Evolutionary conservation across 108 stramenopile genomes (phyloP), one percentile per base, ranked within the genome.

Genomic region (Pseudonitzschia pungens): DNA sequence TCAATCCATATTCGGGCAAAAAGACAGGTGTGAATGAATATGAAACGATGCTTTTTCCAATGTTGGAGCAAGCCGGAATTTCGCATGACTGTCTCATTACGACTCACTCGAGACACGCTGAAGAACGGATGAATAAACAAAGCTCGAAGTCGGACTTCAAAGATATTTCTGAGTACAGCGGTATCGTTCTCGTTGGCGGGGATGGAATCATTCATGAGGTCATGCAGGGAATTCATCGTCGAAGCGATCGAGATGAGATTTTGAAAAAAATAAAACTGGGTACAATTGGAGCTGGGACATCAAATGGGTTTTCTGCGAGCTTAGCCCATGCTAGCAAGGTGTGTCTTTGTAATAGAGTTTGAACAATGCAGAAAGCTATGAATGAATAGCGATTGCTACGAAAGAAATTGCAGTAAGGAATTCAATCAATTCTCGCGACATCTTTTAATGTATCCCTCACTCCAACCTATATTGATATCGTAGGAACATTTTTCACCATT

Each of bases 121-220:
- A 43, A 51, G 91, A 96, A 55, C 59, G 80, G n/a, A 89, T 91
- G 87, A 43, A 22, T 26, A 51, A 36, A 58, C 73, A 80, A 68
- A 50, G 69, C 52, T 48, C 76, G 33, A 36, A 51, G 28, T 68
- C 43, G n/a, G 78, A 81, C 29, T 44, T 68, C 43, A 74, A 62
- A 62, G 88, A 90, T 36, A 64, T 93, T 29, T 69, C 86, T 20
- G 66, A 78, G 26, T 96, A 93, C 73, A 78, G 86, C 56, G 89
- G 79, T 26, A 48, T 93, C 11, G 79, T 93, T 53, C 80, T 85
- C 51, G 73, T 96, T 73, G 92, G 95, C 21, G 95, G 95, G 42
- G 95, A 96, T 76, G 95, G 95, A 1, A 83, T 86, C 18, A 54
- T 96, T n/a, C 87, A 83, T 60, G 91, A 94, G 77, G 81, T 90